Evolutionary conservation across 2,329 filamentous ascomycete genomes (phyloP), one percentile per base, ranked within the genome.

Genomic region (Cryphonectria nitschkei): DNA sequence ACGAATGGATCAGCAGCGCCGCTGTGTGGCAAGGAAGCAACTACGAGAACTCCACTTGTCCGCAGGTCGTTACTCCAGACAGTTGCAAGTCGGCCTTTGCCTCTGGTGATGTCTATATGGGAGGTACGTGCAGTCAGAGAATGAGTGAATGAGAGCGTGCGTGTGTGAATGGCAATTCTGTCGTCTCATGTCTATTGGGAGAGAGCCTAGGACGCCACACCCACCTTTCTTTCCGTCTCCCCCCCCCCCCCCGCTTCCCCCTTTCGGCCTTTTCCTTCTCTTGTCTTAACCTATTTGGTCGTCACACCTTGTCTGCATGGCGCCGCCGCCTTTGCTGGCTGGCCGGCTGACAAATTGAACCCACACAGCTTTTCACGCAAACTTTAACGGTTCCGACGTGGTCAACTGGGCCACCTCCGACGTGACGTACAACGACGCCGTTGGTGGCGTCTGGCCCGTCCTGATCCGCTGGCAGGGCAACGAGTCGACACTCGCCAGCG

Each of bases 401-500:
- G 2, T 34, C 63, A 34, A 50, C 63, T 65, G 63, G 63, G 41
- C 41, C 14, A 52, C 63, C 41, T 32, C 39, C 2, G 8, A 13
- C 9, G n/a, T 65, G 41, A 52, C 63, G 26, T 65, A 65, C 63
- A 29, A 65, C 19, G 26, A 50, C 6, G n/a, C 63, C 41, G 26
- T 50, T 4, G 26, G 41, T 22, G 19, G 63, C 16, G 9, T 22
- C 43, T 65, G 63, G 63, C 63, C 39, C 1, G 16, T 52, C 43
- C 11, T 65, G 41, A 46, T 65, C n/a, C 39, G 63, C 29, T 56
- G 64, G 64, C 64, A 66, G 46, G 50, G 32, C 46, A 32, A 54
- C 32, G 37, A 4, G 14, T 41, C 34, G n/a, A 16, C 58, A 3
- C 5, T 22, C 11, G 26, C 13, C 32, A 56, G 32, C 22, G 16